Conservation (phyloP, 2,329 filamentous ascomycete genomes). For the Fusarium proliferatum region DNA sequence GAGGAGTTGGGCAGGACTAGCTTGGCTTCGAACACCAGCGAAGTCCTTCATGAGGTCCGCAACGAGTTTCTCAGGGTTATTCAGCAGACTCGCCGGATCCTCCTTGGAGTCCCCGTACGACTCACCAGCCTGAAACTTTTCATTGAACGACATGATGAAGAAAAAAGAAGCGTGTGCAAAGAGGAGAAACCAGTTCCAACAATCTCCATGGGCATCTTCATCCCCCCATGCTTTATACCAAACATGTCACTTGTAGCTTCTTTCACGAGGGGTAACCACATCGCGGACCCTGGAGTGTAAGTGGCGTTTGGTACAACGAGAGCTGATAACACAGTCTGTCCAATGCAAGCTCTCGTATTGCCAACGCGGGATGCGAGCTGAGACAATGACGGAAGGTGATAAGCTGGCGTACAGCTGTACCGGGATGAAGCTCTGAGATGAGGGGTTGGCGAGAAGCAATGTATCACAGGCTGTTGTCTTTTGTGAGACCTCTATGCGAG, state of each 20-base stretch:
- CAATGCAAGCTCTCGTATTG: neutral
- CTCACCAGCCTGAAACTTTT: slow-evolving; percentile 54
- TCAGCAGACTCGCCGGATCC: slow-evolving; percentile 43
- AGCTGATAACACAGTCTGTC: neutral
- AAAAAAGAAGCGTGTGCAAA: neutral
- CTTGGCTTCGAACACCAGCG: slow-evolving; percentile 44
- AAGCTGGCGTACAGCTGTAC: neutral
- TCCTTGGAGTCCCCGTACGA: slow-evolving; percentile 47
- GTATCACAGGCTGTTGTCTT: slow-evolving; percentile 8
- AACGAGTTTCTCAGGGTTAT: slow-evolving; percentile 50
- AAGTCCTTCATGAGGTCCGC: slow-evolving; percentile 49
- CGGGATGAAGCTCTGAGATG: neutral
- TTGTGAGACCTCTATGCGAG: slow-evolving; percentile 2
- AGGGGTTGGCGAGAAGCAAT: neutral
- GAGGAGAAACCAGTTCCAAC: neutral
- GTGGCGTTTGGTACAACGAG: slow-evolving; percentile 17
- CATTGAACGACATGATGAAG: slow-evolving; percentile 47
- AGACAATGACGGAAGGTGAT: neutral
- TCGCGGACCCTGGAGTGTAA: neutral
- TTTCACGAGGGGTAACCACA: neutral
- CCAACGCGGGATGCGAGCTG: neutral
- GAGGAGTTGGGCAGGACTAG: slow-evolving; percentile 44
- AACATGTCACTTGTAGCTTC: neutral
- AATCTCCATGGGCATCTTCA: neutral
- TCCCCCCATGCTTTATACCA: slow-evolving; percentile 23